Evolutionary conservation across 371 early-diverging fungal species (phyloP).

Genomic region (Rhizopus stolonifer): DNA sequence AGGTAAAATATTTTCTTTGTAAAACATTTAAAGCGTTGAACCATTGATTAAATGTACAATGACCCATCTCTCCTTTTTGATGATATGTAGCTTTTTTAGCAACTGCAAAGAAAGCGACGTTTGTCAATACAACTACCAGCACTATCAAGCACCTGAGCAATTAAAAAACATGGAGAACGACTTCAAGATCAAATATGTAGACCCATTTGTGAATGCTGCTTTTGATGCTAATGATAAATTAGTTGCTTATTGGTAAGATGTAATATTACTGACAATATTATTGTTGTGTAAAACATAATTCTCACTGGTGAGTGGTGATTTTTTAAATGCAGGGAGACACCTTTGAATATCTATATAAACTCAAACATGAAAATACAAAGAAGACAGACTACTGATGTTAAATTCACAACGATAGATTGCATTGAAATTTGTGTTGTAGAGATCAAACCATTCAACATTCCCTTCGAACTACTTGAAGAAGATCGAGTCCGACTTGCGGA

Average conservation of each 20-base stretch:
- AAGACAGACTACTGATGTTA: conserved; percentile 19
- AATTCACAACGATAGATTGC: conserved; percentile 13
- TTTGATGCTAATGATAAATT: conserved; percentile 19
- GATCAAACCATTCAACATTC: conserved; percentile 16
- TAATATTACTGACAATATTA: conserved; percentile 8
- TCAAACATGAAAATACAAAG: conserved; percentile 21
- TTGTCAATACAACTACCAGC: conserved; percentile 13
- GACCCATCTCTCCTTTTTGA: conserved; percentile 12
- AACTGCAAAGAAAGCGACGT: conserved; percentile 16
- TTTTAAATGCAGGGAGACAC: conserved; percentile 17
- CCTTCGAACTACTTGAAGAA: conserved; percentile 13
- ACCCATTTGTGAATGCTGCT: conserved; percentile 54
- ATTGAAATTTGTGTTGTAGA: conserved; percentile 17
- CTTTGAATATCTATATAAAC: conserved; percentile 13
- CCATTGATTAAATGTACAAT: conserved; percentile 13
- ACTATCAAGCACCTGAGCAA: conserved; percentile 18
- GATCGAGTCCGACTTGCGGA: conserved; percentile 19
- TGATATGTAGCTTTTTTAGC: conserved; percentile 17
- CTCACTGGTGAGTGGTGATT: conserved; percentile 16
- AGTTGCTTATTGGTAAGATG: conserved; percentile 21
- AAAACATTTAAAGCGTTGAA: conserved; percentile 11
- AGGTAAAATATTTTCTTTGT: conserved; percentile 19
- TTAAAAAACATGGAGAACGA: conserved; percentile 56
- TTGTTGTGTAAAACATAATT: conserved; percentile 14
- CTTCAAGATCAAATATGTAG: conserved; percentile 94